Percentiles rank a stretch among this genome's conserved stretches.
Conservation (phyloP, 192 early-diverging fungal genomes). For the Cladochytrium replicatum region DNA sequence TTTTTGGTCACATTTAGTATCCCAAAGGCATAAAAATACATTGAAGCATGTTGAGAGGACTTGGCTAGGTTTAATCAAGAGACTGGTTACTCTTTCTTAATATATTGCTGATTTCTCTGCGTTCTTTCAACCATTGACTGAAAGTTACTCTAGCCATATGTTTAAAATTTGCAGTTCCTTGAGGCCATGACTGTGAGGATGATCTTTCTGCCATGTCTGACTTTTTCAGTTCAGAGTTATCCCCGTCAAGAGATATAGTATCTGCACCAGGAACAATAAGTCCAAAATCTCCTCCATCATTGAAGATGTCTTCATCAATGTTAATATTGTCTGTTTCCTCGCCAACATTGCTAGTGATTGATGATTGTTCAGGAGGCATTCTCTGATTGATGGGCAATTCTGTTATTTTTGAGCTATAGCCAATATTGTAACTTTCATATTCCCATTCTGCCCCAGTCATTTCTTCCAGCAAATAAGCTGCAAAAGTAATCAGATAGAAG, state of each 20-base stretch:
- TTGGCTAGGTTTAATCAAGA: conserved; percentile 15
- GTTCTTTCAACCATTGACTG: conserved; percentile 41
- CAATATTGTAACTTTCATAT: not conserved
- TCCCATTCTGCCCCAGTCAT: not conserved
- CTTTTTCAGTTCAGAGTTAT: conserved; percentile 12
- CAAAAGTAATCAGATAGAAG: conserved; percentile 57
- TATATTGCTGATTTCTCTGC: conserved; percentile 48
- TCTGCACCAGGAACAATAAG: too few species aligned
- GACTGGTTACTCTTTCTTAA: conserved; percentile 15
- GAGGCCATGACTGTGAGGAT: conserved; percentile 4
- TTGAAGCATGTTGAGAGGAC: too few species aligned
- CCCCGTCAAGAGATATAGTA: not conserved
- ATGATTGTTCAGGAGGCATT: conserved; percentile 3
- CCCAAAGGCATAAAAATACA: too few species aligned
- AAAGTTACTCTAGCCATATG: conserved; percentile 26
- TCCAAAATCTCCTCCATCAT: too few species aligned
- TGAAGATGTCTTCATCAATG: too few species aligned
- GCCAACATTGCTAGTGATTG: too few species aligned
- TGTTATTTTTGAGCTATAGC: not conserved
- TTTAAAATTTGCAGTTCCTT: not conserved
- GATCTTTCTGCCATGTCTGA: conserved; percentile 7
- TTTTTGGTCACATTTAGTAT: too few species aligned
- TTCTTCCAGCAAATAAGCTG: conserved; percentile 50
- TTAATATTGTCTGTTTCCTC: too few species aligned
- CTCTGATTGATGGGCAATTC: not conserved